A percentile compares a stretch with the other conserved stretches of the same genome.
phyloP scores from a whole-genome alignment of 805 yeast species.

The Cyberlindnera sargentensis region DNA sequence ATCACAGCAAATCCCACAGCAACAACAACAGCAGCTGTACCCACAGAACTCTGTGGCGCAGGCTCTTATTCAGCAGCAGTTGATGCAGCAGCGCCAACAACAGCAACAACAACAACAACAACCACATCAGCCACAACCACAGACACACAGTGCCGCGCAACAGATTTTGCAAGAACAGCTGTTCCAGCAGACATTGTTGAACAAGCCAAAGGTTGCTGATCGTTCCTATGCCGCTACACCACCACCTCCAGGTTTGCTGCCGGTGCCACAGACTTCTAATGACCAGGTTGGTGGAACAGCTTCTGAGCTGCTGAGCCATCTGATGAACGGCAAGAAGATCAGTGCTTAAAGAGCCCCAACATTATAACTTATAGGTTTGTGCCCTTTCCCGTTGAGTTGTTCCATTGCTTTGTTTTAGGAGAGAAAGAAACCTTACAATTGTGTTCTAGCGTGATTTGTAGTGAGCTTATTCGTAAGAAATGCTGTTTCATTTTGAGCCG shows the following conservation, averaged over 20 bases:
- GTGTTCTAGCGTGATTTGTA: too few species aligned
- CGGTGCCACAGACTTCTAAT: conserved; percentile 18
- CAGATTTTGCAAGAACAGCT: conserved; percentile 24
- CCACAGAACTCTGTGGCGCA: conserved; percentile 17
- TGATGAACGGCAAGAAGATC: conserved; percentile 69
- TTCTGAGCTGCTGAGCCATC: conserved; percentile 74
- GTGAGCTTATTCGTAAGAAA: too few species aligned
- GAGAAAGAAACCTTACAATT: too few species aligned
- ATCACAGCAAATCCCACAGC: conserved; percentile 22
- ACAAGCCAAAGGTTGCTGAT: conserved; percentile 20
- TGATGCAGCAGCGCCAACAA: conserved; percentile 22
- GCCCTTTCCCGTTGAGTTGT: too few species aligned
- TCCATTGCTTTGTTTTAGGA: too few species aligned
- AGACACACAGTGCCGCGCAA: conserved; percentile 13
- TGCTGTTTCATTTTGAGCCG: too few species aligned
- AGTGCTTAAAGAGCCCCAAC: conserved; percentile 18
- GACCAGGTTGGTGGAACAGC: conserved; percentile 41
- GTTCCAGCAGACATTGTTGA: conserved; percentile 17
- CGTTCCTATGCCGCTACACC: conserved; percentile 43
- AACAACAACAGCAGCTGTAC: conserved; percentile 14
- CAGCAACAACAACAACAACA: conserved; percentile 11
- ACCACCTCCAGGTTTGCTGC: conserved; percentile 69
- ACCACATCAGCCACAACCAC: conserved; percentile 17
- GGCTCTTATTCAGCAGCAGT: conserved; percentile 23
- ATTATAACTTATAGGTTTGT: too few species aligned